Evolutionary conservation across 805 yeast genomes (phyloP).

Genomic region (Ogataea zsoltii): DNA sequence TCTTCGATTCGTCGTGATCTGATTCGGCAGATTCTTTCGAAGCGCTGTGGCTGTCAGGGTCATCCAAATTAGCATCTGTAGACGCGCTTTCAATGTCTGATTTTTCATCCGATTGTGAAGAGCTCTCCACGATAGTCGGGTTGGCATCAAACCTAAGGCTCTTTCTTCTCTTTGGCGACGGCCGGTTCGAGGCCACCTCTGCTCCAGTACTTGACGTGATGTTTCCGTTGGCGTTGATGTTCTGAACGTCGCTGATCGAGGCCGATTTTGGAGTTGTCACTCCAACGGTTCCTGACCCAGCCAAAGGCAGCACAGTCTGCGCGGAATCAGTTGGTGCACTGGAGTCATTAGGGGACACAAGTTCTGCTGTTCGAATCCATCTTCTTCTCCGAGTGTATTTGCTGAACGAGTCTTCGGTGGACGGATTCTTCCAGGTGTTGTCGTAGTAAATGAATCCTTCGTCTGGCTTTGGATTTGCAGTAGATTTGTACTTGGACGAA

Average conservation of each 20-base stretch:
- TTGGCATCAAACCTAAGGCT: conserved; percentile 29
- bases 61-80: background rate
- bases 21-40: background rate
- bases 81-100: background rate
- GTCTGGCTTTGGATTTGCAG: conserved; percentile 71
- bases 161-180: conserved; percentile 24
- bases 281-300: conserved; percentile 13
- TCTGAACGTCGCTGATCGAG: conserved; percentile 22
- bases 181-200: conserved; percentile 2
- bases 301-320: conserved; percentile 6
- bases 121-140: conserved; percentile 16
- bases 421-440: conserved; percentile 91
- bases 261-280: conserved; percentile 14
- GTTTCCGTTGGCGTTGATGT: conserved; percentile 27
- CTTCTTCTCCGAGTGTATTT: conserved; percentile 93
- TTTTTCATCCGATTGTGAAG: conserved; percentile 4
- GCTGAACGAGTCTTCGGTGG: conserved; percentile 83
- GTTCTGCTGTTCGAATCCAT: conserved; percentile 94
- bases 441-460: conserved; percentile 90
- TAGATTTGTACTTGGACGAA: conserved; percentile 56
- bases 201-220: conserved; percentile 18
- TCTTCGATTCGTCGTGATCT: background rate
- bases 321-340: background rate
- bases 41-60: background rate
- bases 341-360: conserved; percentile 44